Percentiles rank a stretch among this genome's conserved stretches.
These are phyloP conservation scores for Epichloe uncinata DNA, from an alignment of 2,329 filamentous ascomycete species.

Conservation along the genomic window DNA sequence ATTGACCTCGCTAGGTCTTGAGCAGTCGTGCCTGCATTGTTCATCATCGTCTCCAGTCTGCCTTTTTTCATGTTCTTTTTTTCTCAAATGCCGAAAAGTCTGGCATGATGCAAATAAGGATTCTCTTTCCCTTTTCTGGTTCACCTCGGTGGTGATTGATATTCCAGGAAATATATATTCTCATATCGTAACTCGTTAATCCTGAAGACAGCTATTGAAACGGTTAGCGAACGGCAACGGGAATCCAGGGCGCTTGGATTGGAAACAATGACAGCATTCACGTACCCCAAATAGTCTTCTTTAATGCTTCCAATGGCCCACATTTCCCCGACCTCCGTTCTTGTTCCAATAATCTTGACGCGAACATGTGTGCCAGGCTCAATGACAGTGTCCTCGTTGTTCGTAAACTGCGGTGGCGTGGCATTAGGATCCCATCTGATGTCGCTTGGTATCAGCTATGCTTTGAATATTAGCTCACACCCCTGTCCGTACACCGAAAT, in stretches of 20 bases:
- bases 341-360: slow-evolving; percentile 85
- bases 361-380: slow-evolving; percentile 89
- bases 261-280: background rate
- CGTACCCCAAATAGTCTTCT: slow-evolving; percentile 59
- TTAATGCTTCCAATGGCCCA: slow-evolving; percentile 97
- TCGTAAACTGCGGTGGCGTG: slow-evolving; percentile 91
- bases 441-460: slow-evolving; percentile 74
- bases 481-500: background rate
- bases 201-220: slow-evolving; percentile 14
- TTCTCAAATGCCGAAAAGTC: background rate
- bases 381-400: slow-evolving; percentile 87
- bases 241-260: background rate
- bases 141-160: background rate
- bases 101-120: background rate
- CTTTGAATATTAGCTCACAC: background rate
- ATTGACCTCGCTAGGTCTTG: background rate
- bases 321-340: slow-evolving; percentile 88
- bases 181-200: slow-evolving; percentile 5
- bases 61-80: background rate
- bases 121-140: background rate
- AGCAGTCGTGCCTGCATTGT: background rate
- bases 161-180: background rate
- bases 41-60: background rate
- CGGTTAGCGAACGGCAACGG: background rate
- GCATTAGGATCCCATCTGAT: slow-evolving; percentile 94